Conservation (phyloP, 352 stramenopile species). For the Globisporangium solare region DNA sequence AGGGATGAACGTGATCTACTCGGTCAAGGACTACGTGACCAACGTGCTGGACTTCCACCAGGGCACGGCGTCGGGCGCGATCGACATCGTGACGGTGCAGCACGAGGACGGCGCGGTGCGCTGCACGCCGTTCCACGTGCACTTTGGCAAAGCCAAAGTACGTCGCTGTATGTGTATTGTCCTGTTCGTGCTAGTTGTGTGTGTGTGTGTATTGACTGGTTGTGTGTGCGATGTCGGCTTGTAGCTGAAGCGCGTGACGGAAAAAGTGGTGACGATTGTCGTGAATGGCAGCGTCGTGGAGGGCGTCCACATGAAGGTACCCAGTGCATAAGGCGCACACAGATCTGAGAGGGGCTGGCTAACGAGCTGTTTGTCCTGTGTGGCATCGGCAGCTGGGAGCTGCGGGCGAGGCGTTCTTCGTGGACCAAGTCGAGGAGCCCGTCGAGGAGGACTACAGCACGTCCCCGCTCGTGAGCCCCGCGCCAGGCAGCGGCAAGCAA, state of each 20-base stretch:
- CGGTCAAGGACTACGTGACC: conserved; percentile 83
- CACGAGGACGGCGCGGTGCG: conserved; percentile 52
- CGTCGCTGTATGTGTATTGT: too few relatives aligned
- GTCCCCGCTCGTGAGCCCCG: conserved; percentile 52
- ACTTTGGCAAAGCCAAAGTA: conserved; percentile 63
- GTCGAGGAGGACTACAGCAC: conserved; percentile 64
- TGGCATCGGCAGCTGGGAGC: conserved; percentile 30
- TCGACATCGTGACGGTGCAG: conserved; percentile 82
- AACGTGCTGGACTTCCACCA: conserved; percentile 73
- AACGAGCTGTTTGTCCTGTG: too few relatives aligned
- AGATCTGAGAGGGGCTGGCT: too few relatives aligned
- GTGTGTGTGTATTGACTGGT: background rate
- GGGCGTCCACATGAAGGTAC: conserved; percentile 72
- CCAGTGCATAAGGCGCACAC: too few relatives aligned
- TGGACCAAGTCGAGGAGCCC: conserved; percentile 49
- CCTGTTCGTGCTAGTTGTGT: too few relatives aligned
- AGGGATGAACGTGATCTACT: conserved; percentile 83
- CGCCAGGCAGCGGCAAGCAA: conserved; percentile 4
- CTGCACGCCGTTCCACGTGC: conserved; percentile 81
- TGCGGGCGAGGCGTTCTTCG: conserved; percentile 74
- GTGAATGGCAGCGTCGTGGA: conserved; percentile 57
- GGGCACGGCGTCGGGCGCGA: conserved; percentile 57
- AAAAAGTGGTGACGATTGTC: conserved; percentile 46
- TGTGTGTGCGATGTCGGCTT: background rate
- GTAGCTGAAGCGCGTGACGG: conserved; percentile 26